Evolutionary conservation across 164 flowering plant genomes (phyloP).

Genomic region (Chloranthus sessilifolius): DNA sequence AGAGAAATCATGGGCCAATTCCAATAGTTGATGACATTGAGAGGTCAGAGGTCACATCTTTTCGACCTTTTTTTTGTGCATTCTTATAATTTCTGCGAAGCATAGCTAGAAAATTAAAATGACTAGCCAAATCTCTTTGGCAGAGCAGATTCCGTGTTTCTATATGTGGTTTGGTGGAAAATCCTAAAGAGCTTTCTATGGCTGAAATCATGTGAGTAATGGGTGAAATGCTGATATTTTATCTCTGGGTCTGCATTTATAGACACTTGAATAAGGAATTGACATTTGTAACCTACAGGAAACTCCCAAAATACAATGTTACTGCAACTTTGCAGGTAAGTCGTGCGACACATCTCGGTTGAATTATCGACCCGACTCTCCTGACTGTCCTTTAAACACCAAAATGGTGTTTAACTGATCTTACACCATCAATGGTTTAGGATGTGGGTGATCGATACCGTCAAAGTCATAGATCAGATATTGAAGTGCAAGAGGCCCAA

Average conservation of each 20-base stretch:
- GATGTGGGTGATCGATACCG: too few relatives aligned
- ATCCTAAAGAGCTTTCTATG: constrained; percentile 59
- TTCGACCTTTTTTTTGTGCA: background rate
- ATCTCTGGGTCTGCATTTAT: background rate
- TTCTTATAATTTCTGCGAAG: background rate
- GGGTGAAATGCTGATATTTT: background rate
- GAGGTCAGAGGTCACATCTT: constrained; percentile 40
- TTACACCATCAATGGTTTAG: too few relatives aligned
- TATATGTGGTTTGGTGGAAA: constrained; percentile 54
- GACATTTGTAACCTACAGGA: constrained; percentile 37
- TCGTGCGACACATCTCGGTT: background rate
- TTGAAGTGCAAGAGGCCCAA: too few relatives aligned
- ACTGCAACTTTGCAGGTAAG: constrained; percentile 83
- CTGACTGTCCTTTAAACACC: too few relatives aligned
- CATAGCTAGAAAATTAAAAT: background rate
- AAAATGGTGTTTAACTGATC: too few relatives aligned
- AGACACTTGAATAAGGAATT: constrained; percentile 7
- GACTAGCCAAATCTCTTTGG: constrained; percentile 3
- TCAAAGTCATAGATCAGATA: too few relatives aligned
- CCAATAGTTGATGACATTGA: constrained; percentile 85
- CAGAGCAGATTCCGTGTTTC: constrained; percentile 58
- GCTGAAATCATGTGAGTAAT: constrained; percentile 65
- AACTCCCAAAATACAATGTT: constrained; percentile 77
- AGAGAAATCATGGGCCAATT: constrained; percentile 98
- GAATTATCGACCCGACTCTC: too few relatives aligned